Evolutionary conservation across 768 basidiomycete species (phyloP).

Genomic region (Rhizopogon vesiculosus): DNA sequence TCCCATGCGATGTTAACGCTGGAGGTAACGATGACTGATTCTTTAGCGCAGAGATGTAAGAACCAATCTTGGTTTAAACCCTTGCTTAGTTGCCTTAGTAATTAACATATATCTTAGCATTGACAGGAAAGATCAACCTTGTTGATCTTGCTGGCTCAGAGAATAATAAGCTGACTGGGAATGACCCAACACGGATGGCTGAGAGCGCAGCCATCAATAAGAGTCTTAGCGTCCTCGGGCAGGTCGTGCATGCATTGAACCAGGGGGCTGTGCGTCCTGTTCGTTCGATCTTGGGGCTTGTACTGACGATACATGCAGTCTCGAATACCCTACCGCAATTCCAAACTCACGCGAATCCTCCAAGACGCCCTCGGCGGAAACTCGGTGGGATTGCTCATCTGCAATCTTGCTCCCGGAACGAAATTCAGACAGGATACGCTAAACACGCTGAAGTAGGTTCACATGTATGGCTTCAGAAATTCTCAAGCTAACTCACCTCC

Average conservation of each 20-base stretch:
- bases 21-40: conserved; percentile 54
- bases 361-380: conserved; percentile 88
- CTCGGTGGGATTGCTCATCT: conserved; percentile 76
- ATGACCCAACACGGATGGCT: conserved; percentile 81
- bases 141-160: conserved; percentile 91
- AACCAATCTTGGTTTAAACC: conserved; percentile 1
- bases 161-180: conserved; percentile 89
- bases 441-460: conserved; percentile 77
- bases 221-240: conserved; percentile 79
- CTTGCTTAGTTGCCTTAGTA: background rate
- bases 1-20: conserved; percentile 86
- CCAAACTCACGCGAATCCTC: conserved; percentile 82
- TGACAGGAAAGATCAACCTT: conserved; percentile 76
- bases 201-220: conserved; percentile 91
- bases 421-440: conserved; percentile 85
- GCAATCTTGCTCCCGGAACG: conserved; percentile 78
- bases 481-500: conserved; percentile 7
- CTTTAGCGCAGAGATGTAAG: conserved; percentile 50
- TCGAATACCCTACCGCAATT: conserved; percentile 86
- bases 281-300: background rate
- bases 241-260: conserved; percentile 84
- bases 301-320: conserved; percentile 35
- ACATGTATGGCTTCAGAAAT: conserved; percentile 12
- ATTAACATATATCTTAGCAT: conserved; percentile 33
- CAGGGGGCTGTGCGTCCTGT: conserved; percentile 48